Conservation (phyloP, 1,139 yeast species). For the Scheffersomyces lignicola region DNA sequence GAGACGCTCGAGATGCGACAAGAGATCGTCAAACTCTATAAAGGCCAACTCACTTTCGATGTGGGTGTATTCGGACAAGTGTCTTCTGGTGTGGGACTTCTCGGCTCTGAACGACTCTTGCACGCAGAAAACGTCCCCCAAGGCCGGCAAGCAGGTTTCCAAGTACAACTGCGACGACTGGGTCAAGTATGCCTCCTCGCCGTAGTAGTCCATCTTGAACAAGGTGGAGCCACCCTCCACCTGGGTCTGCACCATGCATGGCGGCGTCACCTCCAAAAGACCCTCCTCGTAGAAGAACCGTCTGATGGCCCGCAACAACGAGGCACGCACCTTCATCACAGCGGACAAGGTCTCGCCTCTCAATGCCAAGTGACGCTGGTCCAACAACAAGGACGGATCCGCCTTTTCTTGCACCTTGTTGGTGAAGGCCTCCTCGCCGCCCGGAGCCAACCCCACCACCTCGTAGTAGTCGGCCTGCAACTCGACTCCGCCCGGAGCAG, state of each 20-base stretch:
- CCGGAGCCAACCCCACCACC: constrained; percentile 89
- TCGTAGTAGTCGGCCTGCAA: constrained; percentile 86
- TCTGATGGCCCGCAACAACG: constrained; percentile 72
- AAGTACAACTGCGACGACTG: constrained; percentile 96
- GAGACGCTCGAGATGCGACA: constrained; percentile 80
- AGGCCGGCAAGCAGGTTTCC: constrained; percentile 93
- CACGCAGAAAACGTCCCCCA: constrained; percentile 95
- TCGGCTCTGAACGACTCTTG: constrained; percentile 99
- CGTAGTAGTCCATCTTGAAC: constrained; percentile 91
- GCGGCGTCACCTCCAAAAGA: constrained; percentile 92
- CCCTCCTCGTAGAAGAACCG: constrained; percentile 74
- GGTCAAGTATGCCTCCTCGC: constrained; percentile 94
- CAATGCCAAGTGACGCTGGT: constrained; percentile 90
- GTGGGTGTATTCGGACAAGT: constrained; percentile 94
- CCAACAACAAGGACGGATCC: constrained; percentile 88
- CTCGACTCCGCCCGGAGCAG: constrained; percentile 98
- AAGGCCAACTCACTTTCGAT: constrained; percentile 93
- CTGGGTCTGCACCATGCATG: constrained; percentile 99
- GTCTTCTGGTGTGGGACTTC: constrained; percentile 98
- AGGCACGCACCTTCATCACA: constrained; percentile 95
- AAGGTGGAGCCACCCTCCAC: constrained; percentile 99
- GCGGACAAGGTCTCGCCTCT: constrained; percentile 94
- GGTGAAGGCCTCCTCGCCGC: constrained; percentile 93
- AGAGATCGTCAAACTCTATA: constrained; percentile 80
- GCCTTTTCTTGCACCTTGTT: constrained; percentile 93